phyloP scores from a whole-genome alignment of 805 yeast species.

The Teunomyces barrocoloradensis region DNA sequence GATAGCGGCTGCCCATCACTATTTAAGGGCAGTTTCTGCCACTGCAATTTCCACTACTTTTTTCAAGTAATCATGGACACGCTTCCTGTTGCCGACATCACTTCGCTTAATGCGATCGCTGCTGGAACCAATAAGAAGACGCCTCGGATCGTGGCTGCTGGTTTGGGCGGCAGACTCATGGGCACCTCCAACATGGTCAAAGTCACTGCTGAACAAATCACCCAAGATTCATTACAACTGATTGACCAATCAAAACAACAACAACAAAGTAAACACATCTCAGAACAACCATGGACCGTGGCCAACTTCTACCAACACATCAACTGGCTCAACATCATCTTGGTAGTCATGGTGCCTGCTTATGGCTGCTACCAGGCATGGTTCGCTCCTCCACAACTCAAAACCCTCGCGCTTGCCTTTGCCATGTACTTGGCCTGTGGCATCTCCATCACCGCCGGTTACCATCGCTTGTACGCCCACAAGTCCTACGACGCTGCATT shows the following conservation, averaged over 20 bases:
- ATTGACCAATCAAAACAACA: conserved; percentile 39
- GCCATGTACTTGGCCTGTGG: conserved; percentile 60
- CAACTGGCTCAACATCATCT: conserved; percentile 71
- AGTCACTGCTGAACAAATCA: conserved; percentile 63
- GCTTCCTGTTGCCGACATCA: conserved; percentile 51
- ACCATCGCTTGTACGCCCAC: conserved; percentile 79
- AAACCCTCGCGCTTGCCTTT: conserved; percentile 54
- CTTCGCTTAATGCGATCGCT: conserved; percentile 73
- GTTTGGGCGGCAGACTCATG: conserved; percentile 73
- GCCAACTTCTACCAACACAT: conserved; percentile 71
- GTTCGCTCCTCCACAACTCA: conserved; percentile 46
- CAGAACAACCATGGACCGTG: conserved; percentile 76
- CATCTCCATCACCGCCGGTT: conserved; percentile 78
- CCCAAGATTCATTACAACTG: conserved; percentile 48
- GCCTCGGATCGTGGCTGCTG: conserved; percentile 75
- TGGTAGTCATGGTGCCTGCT: conserved; percentile 61
- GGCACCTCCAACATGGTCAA: conserved; percentile 73
- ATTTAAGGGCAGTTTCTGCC: background rate
- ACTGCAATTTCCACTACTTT: background rate
- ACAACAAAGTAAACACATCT: conserved; percentile 51
- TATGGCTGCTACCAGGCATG: conserved; percentile 49
- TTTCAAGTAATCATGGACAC: conserved; percentile 6
- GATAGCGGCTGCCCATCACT: background rate
- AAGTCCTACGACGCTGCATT: conserved; percentile 63
- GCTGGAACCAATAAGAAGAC: conserved; percentile 74